These are phyloP conservation scores for Oryza australiensis DNA, from an alignment of 176 grass and related monocot species.

Conservation along the genomic window DNA sequence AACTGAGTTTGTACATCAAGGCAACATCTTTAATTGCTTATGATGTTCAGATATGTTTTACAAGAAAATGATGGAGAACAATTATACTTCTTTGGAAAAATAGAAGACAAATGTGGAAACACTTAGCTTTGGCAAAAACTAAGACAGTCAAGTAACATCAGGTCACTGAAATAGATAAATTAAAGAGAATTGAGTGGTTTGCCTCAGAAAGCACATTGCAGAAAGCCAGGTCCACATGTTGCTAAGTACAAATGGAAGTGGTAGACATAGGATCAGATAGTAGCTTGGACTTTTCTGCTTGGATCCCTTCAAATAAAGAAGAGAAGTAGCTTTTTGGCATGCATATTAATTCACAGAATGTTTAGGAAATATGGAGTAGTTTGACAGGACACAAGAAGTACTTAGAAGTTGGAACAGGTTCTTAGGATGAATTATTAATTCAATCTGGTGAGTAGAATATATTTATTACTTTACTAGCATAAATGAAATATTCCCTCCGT, in stretches of 20 bases:
- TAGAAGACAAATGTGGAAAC: not conserved
- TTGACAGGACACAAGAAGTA: constrained; percentile 3
- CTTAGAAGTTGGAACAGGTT: not conserved
- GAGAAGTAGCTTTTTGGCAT: constrained; percentile 6
- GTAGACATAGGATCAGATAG: not conserved
- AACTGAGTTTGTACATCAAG: not conserved
- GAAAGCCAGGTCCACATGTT: not conserved
- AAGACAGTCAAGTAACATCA: constrained; percentile 15
- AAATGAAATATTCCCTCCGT: not conserved
- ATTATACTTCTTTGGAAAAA: not conserved
- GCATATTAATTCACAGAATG: not conserved
- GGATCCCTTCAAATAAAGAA: constrained; percentile 7
- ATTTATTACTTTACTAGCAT: not conserved
- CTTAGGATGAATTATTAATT: not conserved
- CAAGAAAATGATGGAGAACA: not conserved
- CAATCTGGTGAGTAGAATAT: not conserved
- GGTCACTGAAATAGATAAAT: not conserved
- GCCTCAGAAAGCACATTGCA: constrained; percentile 13
- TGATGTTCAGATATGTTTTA: constrained; percentile 1
- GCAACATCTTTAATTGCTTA: not conserved
- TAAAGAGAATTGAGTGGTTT: not conserved
- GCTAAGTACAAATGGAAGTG: not conserved
- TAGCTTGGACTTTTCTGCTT: not conserved
- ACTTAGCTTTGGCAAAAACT: not conserved
- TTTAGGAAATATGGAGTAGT: constrained; percentile 6